These are phyloP conservation scores for Voacanga thouarsii DNA, from an alignment of 257 asterid genomes.

Conservation along the genomic window DNA sequence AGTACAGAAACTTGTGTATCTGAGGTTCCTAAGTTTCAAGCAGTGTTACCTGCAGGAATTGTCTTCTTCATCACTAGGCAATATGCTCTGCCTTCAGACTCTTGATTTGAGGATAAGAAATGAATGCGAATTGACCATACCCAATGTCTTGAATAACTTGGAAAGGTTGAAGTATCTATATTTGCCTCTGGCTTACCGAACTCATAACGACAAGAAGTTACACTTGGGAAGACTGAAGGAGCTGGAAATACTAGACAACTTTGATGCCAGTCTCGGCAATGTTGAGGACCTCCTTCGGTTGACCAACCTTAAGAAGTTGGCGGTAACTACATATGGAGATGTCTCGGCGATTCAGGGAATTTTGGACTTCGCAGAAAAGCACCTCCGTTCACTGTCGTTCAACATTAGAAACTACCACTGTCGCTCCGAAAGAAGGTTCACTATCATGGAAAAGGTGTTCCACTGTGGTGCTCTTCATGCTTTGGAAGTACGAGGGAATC, in stretches of 20 bases:
- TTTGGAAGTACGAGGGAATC: constrained; percentile 20
- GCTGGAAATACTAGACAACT: constrained; percentile 29
- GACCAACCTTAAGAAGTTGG: constrained; percentile 2
- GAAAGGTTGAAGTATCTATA: no score
- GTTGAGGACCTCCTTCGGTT: constrained; percentile 13
- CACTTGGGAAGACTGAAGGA: constrained; percentile 13
- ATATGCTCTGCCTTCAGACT: constrained; percentile 19
- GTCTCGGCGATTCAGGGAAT: neutral
- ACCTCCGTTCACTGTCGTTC: neutral
- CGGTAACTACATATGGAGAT: neutral
- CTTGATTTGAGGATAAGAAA: constrained; percentile 28
- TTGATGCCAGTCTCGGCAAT: constrained; percentile 13
- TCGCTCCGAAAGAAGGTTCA: neutral
- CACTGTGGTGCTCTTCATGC: constrained; percentile 1
- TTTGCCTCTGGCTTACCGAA: no score
- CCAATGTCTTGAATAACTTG: neutral
- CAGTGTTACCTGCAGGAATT: constrained; percentile 22
- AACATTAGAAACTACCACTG: constrained; percentile 18
- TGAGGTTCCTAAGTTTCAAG: constrained; percentile 31
- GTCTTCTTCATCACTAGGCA: constrained; percentile 20
- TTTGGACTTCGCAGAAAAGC: no score
- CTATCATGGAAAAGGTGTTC: constrained; percentile 8
- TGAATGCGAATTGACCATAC: neutral
- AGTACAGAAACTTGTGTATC: neutral
- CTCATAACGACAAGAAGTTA: constrained; percentile 1